These are phyloP conservation scores for Camelina sativa DNA, from an alignment of 345 rosid genomes.

Conservation along the genomic window DNA sequence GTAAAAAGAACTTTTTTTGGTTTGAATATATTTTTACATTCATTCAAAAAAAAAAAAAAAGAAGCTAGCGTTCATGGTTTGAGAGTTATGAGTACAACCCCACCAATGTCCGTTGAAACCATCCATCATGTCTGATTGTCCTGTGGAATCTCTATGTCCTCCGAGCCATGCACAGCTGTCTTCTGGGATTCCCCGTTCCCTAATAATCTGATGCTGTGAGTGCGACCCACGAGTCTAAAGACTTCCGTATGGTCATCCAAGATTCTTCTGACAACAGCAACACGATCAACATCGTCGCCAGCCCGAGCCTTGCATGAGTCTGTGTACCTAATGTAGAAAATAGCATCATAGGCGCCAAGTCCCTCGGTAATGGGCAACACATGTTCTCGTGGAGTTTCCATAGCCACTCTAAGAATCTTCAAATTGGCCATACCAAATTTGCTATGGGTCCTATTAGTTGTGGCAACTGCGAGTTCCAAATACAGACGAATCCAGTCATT, in stretches of 20 bases:
- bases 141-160: too few relatives aligned
- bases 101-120: too few relatives aligned
- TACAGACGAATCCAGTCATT: neutral
- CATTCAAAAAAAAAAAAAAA: too few relatives aligned
- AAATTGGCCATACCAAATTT: neutral
- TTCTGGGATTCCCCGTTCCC: too few relatives aligned
- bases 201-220: neutral
- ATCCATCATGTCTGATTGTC: too few relatives aligned
- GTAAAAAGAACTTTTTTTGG: too few relatives aligned
- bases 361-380: neutral
- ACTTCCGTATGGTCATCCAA: neutral
- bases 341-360: too few relatives aligned
- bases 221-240: neutral
- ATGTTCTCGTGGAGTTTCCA: neutral
- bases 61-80: too few relatives aligned
- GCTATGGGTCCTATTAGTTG: neutral
- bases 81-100: too few relatives aligned
- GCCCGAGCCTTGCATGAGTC: neutral
- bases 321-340: too few relatives aligned
- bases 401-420: conserved; percentile 1
- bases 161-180: too few relatives aligned
- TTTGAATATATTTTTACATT: too few relatives aligned
- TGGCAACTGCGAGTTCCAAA: neutral
- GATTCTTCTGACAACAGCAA: neutral
- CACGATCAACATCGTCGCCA: neutral